Conservation (phyloP, 2,329 filamentous ascomycete species). For the Pseudogymnoascus sp. region DNA sequence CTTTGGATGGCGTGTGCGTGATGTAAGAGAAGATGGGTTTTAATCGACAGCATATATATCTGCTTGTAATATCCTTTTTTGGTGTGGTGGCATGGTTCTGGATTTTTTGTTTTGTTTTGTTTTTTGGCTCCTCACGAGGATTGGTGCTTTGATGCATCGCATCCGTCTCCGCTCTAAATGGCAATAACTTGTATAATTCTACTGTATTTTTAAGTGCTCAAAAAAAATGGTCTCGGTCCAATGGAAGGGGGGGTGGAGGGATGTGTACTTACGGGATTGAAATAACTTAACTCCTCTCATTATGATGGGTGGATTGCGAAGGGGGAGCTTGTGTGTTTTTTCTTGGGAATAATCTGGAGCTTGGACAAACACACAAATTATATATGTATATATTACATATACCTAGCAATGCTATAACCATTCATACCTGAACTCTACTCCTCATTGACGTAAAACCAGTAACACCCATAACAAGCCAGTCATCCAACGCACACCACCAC, state of each 20-base stretch:
- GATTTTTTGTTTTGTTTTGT: neutral
- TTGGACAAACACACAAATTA: neutral
- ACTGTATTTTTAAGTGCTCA: neutral
- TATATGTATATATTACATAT: neutral
- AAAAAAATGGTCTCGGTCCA: neutral
- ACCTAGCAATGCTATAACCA: constrained; percentile 2
- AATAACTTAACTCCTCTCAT: constrained; percentile 3
- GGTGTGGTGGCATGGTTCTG: neutral
- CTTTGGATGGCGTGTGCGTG: neutral
- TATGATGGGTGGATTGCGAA: constrained; percentile 1
- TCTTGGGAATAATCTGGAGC: neutral
- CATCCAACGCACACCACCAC: neutral
- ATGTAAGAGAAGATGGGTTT: constrained; percentile 1
- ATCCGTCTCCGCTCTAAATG: neutral
- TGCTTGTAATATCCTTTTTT: constrained; percentile 1
- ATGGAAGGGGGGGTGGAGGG: neutral
- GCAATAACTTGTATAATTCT: neutral
- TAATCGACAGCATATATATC: neutral
- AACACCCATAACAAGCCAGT: neutral
- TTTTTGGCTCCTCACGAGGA: neutral
- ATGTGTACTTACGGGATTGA: neutral
- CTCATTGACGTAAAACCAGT: neutral
- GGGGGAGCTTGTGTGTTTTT: neutral
- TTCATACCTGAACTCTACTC: neutral
- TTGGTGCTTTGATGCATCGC: neutral